Evolutionary conservation across 1,284 basidiomycete species (phyloP).

Genomic region (Tilletia caries): DNA sequence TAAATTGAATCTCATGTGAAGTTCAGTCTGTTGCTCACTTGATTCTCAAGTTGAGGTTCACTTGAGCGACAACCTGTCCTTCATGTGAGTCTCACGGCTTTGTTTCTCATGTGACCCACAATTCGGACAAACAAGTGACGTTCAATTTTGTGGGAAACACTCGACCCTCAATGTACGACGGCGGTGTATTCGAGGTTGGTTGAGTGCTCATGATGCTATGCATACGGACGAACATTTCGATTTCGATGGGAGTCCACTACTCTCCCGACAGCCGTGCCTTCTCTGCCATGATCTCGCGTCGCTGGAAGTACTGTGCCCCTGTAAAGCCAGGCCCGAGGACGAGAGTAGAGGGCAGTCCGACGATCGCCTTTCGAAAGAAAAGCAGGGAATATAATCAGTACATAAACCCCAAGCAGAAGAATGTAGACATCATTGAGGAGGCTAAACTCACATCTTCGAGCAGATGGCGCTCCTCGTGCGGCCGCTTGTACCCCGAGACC

Average conservation of each 20-base stretch:
- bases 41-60: too few species aligned
- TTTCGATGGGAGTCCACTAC: not conserved
- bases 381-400: not conserved
- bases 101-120: too few species aligned
- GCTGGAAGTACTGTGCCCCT: constrained; percentile 3
- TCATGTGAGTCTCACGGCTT: too few species aligned
- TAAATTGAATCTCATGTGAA: too few species aligned
- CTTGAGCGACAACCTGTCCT: too few species aligned
- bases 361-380: not conserved
- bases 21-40: too few species aligned
- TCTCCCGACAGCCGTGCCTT: not conserved
- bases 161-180: too few species aligned
- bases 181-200: too few species aligned
- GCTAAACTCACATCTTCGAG: not conserved
- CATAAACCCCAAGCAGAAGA: not conserved
- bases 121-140: too few species aligned
- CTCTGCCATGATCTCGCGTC: constrained; percentile 2
- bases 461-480: not conserved
- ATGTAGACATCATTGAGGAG: not conserved
- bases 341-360: not conserved
- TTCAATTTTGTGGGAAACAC: too few species aligned
- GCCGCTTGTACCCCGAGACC: not conserved
- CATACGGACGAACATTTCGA: too few species aligned
- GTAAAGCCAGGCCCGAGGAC: constrained; percentile 8
- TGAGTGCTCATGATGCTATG: too few species aligned